Evolutionary conservation across 495 filamentous ascomycete genomes (phyloP), one percentile per base, ranked within the genome.

Genomic region (Penicillium atrosanguineum): DNA sequence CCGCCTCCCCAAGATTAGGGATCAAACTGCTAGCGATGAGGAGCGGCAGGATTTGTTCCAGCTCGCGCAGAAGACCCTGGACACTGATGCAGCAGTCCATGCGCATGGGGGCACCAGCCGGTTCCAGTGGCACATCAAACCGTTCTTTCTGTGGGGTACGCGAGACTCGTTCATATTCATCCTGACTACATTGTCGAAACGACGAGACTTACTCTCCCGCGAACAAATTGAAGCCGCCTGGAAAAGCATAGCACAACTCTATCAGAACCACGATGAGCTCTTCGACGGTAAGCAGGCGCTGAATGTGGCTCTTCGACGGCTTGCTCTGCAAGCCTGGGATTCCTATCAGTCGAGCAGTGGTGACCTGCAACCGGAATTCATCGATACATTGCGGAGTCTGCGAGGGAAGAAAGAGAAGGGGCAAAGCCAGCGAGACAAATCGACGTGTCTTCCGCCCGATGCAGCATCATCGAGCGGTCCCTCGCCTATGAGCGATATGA

Each of bases 61-160:
- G 16, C 52, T 67, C 20, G 64, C 64, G 8, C 45, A 50, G 44
- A 67, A 56, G 18, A 55, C 55, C 2, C 29, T 68, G 9, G 61
- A 64, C 28, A 68, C 56, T 31, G 52, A 55, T 50, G 14, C 46
- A 12, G 46, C 52, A 20, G 52, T 50, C 9, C 42, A 56, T 42
- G 21, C 53, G 29, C 53, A 55, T 38, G 29, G 28, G 19, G 46
- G 52, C 3, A 48, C 20, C 14, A 31, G 23, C 34, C 38, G 23
- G 37, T 57, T 43, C 25, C 48, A 44, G 29, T 57, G 54, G 54
- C 48, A 57, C 21, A 48, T 44, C 25, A 42, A 28, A 28, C 44
- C 54, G 15, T 57, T 57, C 37, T 57, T 57, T 39, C 14, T 57
- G 36, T 57, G 54, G 54, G 54, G 54, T 2, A 51, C 44, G 21